Conservation (phyloP, 352 stramenopile genomes). For the Nothophytophthora sp. region DNA sequence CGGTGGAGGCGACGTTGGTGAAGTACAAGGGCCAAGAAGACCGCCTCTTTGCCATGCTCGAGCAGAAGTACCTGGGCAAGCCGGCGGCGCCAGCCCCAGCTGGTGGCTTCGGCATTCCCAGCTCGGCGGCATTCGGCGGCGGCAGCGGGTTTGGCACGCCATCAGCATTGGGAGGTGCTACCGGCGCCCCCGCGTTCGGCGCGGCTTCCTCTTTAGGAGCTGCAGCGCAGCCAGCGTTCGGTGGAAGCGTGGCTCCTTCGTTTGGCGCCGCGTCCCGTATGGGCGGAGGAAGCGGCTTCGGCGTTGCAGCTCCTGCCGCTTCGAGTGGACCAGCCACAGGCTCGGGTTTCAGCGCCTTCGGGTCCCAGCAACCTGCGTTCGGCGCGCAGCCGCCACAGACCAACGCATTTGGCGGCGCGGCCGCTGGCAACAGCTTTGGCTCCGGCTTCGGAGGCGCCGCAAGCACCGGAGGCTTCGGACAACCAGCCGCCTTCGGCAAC, state of each 20-base stretch:
- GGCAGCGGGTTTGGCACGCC: constrained; percentile 51
- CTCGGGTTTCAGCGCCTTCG: constrained; percentile 50
- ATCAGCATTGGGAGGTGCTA: constrained; percentile 41
- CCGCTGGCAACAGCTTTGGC: constrained; percentile 23
- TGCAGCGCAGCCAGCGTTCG: constrained; percentile 36
- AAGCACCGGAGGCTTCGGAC: constrained; percentile 29
- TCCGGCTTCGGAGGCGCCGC: constrained; percentile 36
- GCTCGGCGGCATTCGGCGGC: constrained; percentile 34
- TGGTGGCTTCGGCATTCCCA: constrained; percentile 44
- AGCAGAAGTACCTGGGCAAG: constrained; percentile 74
- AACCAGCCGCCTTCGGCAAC: constrained; percentile 36
- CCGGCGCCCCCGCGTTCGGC: constrained; percentile 45
- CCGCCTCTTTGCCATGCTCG: constrained; percentile 69
- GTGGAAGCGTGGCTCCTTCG: constrained; percentile 9
- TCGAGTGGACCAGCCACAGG: constrained; percentile 15
- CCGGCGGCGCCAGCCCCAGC: constrained; percentile 12
- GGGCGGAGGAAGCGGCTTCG: constrained; percentile 34
- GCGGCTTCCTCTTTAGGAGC: constrained; percentile 48
- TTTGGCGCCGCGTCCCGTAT: constrained; percentile 30
- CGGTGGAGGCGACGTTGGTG: constrained; percentile 65
- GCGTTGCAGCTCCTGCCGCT: constrained; percentile 22
- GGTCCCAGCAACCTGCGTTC: constrained; percentile 37
- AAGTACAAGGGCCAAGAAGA: constrained; percentile 79
- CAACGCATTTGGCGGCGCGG: constrained; percentile 32
- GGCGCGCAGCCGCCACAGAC: constrained; percentile 15